Evolutionary conservation across 495 filamentous ascomycete species (phyloP).

Genomic region (Neurospora cerealis): DNA sequence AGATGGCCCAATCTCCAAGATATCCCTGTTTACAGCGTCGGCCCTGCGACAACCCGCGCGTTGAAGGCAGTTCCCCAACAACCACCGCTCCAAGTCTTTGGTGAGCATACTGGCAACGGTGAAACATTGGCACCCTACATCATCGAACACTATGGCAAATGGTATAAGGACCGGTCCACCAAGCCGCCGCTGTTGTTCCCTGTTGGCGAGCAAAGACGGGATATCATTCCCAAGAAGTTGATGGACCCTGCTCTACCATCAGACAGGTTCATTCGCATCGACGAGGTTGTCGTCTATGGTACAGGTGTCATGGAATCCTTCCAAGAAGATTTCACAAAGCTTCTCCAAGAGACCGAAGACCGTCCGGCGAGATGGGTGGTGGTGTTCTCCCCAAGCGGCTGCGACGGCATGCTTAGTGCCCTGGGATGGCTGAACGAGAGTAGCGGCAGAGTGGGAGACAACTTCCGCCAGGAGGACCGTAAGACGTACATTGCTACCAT

Average conservation of each 20-base stretch:
- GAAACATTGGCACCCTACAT: constrained; percentile 69
- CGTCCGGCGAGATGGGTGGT: constrained; percentile 62
- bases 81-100: constrained; percentile 48
- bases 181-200: constrained; percentile 71
- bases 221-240: constrained; percentile 76
- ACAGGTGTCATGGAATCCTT: constrained; percentile 74
- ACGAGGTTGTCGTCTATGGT: constrained; percentile 77
- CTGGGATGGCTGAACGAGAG: constrained; percentile 46
- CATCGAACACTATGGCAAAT: constrained; percentile 53
- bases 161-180: constrained; percentile 24
- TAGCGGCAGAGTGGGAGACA: constrained; percentile 28
- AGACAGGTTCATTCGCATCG: constrained; percentile 45
- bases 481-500: constrained; percentile 69
- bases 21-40: constrained; percentile 76
- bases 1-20: constrained; percentile 38
- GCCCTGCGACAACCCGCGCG: constrained; percentile 76
- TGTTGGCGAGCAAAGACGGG: constrained; percentile 75
- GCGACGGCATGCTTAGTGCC: constrained; percentile 65
- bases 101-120: constrained; percentile 72
- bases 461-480: constrained; percentile 3
- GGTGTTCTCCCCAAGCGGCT: constrained; percentile 87
- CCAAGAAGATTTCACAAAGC: constrained; percentile 46
- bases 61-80: constrained; percentile 47
- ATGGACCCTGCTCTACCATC: constrained; percentile 38
- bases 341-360: constrained; percentile 32